Base-by-base conservation (phyloP, 2,329 filamentous ascomycete species). In the Simplicillium sp. region DNA sequence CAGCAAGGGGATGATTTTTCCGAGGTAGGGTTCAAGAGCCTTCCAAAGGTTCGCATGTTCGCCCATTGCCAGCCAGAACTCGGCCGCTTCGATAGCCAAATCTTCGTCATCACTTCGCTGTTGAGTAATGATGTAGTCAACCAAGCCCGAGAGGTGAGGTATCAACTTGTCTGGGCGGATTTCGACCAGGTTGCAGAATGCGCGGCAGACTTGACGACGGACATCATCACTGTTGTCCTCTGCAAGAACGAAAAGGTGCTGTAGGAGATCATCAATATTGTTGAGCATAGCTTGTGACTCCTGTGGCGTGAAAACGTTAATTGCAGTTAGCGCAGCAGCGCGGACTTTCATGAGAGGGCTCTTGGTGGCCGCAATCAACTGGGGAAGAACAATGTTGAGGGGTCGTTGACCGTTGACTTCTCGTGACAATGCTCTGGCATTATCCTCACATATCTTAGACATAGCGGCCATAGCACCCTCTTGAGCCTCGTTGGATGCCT, bases 361-460 rank as follows among this genome's bases (percentile, higher is more conserved):
- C 52, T 81, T 78, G 39, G 87, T 92, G 46, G 94, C 92, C 42
- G 89, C 77, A 50, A 98, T 80, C 45, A 98, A 74, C 62, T 94
- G 90, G 11, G 92, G 92, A 38, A 97, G 82, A 36, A 98, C 79
- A 53, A 88, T 83, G 58, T 84, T 84, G 45, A 97, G 76, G 2
- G 92, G 92, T 42, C 88, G 77, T 61, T 96, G 83, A 45, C 88
- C 87, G 55, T 88, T 81, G 59, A 94, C 87, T 48, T 95, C 87
- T 52, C 82, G 81, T 62, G 94, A 87, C 40, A 98, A 70, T 44
- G 87, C 73, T 57, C 84, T 87, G 55, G 79, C 82, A 65, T 94
- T 96, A 65, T 98, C 92, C 64, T 98, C 92, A 64, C 92, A 98
- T 46, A 98, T 89, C 70, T 97, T 97, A 59, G 84, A 71, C 61